These are phyloP conservation scores for Rhodotorula sphaerocarpa DNA, from an alignment of 768 basidiomycete species.

Conservation along the genomic window DNA sequence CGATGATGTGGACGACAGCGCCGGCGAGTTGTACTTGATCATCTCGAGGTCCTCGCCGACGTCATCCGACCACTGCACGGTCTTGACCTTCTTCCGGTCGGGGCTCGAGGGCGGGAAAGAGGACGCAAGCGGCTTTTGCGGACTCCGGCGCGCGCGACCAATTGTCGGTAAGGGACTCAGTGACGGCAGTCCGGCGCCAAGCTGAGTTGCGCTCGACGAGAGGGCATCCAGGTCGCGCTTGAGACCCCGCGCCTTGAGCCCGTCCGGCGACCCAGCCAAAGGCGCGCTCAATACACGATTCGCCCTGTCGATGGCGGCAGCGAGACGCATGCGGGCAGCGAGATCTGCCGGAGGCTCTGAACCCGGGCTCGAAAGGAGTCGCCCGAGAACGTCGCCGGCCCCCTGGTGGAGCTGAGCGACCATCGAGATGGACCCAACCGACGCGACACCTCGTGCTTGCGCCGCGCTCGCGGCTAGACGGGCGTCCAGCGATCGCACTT, in stretches of 20 bases:
- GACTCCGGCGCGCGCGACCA: no score
- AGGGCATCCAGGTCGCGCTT: slow-evolving; percentile 25
- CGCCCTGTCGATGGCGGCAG: slow-evolving; percentile 15
- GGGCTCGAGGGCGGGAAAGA: slow-evolving; percentile 11
- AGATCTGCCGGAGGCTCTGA: not conserved
- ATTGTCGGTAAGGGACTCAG: no score
- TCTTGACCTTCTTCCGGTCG: slow-evolving; percentile 23
- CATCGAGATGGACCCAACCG: no score
- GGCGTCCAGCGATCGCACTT: no score
- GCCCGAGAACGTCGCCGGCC: not conserved
- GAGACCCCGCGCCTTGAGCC: not conserved
- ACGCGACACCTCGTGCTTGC: slow-evolving; percentile 25
- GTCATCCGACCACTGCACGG: slow-evolving; percentile 34
- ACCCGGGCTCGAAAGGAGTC: no score
- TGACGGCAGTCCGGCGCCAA: no score
- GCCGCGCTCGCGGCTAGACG: slow-evolving; percentile 4
- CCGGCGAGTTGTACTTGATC: slow-evolving; percentile 28
- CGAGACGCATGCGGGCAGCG: slow-evolving; percentile 9
- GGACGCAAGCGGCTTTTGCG: slow-evolving; percentile 14
- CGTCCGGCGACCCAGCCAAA: not conserved
- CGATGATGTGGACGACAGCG: not conserved
- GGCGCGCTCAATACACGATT: slow-evolving; percentile 10
- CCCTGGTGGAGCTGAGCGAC: no score
- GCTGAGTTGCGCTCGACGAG: no score
- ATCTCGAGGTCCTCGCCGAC: slow-evolving; percentile 30